Evolutionary conservation across 768 basidiomycete genomes (phyloP), one percentile per base, ranked within the genome.

Genomic region (Megacollybia marginata): DNA sequence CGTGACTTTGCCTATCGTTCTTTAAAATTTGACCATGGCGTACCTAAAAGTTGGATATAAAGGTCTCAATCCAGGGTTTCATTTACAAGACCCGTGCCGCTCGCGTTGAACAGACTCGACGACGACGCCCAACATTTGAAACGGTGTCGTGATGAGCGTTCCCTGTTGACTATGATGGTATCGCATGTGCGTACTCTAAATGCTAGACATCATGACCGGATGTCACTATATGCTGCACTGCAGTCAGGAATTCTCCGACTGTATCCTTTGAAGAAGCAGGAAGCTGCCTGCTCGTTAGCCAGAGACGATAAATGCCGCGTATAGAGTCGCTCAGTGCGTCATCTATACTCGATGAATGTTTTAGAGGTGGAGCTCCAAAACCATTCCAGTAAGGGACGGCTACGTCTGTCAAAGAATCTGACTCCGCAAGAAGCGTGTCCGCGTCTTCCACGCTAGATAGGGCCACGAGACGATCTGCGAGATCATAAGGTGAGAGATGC

Each of bases 221-320:
- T 28, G 23, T 33, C 18, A 18, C 46, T 33, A 33, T 18, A 9
- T 23, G 16, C 46, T 19, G 46, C n/a, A 19, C 32, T 15, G 35
- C 47, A 13, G 33, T 46, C 33, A 75, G 54, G 55, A 78, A 78
- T 45, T 60, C 56, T 6, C 23, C 23, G 23, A 28, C 23, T 28
- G 23, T 28, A 47, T 70, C 67, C 3, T 57, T 50, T 3, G 55
- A 58, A 6, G 42, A 49, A 31, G 53, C 40, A 11, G 46, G 49
- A 1, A 48, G 42, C 35, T 20, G 11, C 40, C 48, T 51, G 28
- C 28, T 51, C 9, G 71, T 57, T 58, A 66, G 76, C 84, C 85
- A 86, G 18, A 86, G 70, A 28, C 61, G 67, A 61, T 78, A 85
- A 36, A 88, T 60, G 2, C 79, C 76, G 51, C 68, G 71, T 45